These are phyloP conservation scores for Pseudogymnoascus sp. DNA, from an alignment of 2,329 filamentous ascomycete species.

Conservation along the genomic window DNA sequence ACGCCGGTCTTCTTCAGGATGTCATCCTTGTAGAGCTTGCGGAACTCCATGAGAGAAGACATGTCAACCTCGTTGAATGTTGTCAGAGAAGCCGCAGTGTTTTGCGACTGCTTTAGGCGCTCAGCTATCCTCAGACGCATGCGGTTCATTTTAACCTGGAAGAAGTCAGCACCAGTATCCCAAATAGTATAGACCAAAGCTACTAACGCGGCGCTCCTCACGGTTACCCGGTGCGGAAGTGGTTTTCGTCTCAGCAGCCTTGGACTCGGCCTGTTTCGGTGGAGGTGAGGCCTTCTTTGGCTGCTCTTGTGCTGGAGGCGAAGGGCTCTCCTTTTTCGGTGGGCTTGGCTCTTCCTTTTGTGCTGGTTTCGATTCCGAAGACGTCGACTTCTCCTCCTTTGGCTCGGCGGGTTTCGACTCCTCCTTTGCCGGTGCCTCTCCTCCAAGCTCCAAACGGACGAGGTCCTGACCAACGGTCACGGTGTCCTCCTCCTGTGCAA, in stretches of 20 bases:
- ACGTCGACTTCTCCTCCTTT: constrained; percentile 50
- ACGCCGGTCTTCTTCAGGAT: constrained; percentile 91
- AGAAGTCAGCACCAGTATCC: constrained; percentile 13
- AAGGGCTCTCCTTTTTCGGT: constrained; percentile 32
- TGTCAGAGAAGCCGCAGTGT: constrained; percentile 91
- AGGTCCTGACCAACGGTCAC: constrained; percentile 91
- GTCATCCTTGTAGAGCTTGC: constrained; percentile 95
- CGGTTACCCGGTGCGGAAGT: constrained; percentile 55
- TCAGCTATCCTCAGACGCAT: constrained; percentile 97
- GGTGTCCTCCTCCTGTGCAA: constrained; percentile 90
- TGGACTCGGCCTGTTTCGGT: constrained; percentile 30
- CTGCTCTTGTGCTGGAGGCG: constrained; percentile 29
- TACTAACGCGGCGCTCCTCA: constrained; percentile 76
- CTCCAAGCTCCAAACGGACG: constrained; percentile 74
- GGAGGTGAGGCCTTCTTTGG: constrained; percentile 32
- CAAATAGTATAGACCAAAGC: not conserved
- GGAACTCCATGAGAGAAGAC: constrained; percentile 94
- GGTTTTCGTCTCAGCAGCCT: constrained; percentile 24
- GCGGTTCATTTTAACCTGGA: constrained; percentile 97
- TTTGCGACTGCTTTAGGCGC: constrained; percentile 97
- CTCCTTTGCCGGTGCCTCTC: constrained; percentile 45
- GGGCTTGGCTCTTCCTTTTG: constrained; percentile 27
- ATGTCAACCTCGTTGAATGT: constrained; percentile 99
- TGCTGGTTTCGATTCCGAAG: constrained; percentile 33
- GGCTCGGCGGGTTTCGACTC: constrained; percentile 45